Conservation (phyloP, 371 early-diverging fungal species). For the Apophysomyces variabilis region DNA sequence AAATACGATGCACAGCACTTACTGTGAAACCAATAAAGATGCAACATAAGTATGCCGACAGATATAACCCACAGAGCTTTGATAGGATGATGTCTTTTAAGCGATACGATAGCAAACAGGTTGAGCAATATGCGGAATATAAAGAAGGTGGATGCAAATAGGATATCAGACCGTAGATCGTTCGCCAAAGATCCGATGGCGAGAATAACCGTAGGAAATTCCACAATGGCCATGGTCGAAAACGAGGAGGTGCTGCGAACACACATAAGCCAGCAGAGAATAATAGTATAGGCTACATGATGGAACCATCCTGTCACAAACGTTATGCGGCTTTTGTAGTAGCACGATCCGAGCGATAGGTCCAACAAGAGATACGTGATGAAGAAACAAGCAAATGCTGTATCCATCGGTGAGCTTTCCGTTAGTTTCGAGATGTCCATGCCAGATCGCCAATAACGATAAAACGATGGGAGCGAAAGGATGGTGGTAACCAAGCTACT, state of each 20-base stretch:
- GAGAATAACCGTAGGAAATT: slow-evolving; percentile 38
- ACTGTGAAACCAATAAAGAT: slow-evolving; percentile 47
- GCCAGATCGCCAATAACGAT: slow-evolving; percentile 33
- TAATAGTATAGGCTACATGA: slow-evolving; percentile 44
- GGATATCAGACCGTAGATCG: slow-evolving; percentile 28
- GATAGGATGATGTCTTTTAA: slow-evolving; percentile 32
- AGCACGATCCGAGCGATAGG: slow-evolving; percentile 41
- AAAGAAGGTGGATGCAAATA: slow-evolving; percentile 38
- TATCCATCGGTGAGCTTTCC: slow-evolving; percentile 9
- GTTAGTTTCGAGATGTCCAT: slow-evolving; percentile 31
- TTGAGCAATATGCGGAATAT: slow-evolving; percentile 38
- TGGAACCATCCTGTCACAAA: slow-evolving; percentile 55
- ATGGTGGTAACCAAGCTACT: slow-evolving; percentile 42
- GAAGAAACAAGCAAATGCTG: slow-evolving; percentile 33
- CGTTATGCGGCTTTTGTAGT: slow-evolving; percentile 46
- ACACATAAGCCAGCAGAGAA: slow-evolving; percentile 25
- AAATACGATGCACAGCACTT: slow-evolving; percentile 2
- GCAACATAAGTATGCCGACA: slow-evolving; percentile 30
- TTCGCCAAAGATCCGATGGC: slow-evolving; percentile 30
- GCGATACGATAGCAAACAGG: slow-evolving; percentile 30
- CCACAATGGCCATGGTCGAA: slow-evolving; percentile 30
- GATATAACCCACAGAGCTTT: slow-evolving; percentile 32
- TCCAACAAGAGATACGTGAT: slow-evolving; percentile 46
- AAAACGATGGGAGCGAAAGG: slow-evolving; percentile 35
- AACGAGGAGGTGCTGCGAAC: slow-evolving; percentile 29